Evolutionary conservation across 2,329 filamentous ascomycete genomes (phyloP).

Genomic region (Fusarium floridanum): DNA sequence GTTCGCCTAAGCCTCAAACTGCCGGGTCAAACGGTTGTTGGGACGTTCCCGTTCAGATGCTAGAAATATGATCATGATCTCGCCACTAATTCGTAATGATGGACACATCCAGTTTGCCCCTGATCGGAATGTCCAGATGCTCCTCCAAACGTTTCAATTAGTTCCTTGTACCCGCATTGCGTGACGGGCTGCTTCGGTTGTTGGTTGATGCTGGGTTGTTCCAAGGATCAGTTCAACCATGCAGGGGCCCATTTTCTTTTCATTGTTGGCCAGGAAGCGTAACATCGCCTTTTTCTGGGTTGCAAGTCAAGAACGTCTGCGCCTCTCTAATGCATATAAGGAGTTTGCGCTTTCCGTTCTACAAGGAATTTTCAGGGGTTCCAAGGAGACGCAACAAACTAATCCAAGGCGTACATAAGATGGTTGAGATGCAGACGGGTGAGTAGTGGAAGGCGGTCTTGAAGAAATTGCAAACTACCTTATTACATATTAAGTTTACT

Average conservation of each 20-base stretch:
- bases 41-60: background rate
- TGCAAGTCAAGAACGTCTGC: background rate
- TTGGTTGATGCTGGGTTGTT: background rate
- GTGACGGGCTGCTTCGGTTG: background rate
- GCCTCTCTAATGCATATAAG: background rate
- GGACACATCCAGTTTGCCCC: background rate
- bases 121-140: background rate
- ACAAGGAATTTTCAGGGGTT: background rate
- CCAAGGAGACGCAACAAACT: background rate
- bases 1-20: background rate
- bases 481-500: background rate
- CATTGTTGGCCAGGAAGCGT: background rate
- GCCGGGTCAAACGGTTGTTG: background rate
- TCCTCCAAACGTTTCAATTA: background rate
- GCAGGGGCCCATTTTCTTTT: background rate
- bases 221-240: background rate
- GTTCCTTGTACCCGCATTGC: background rate
- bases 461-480: background rate
- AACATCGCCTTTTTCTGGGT: background rate
- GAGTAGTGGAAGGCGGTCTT: background rate
- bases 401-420: background rate
- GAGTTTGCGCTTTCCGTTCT: background rate
- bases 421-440: background rate
- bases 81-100: background rate
- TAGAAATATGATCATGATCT: background rate